Evolutionary conservation across 2,329 filamentous ascomycete species (phyloP).

Genomic region (Aspergillus amoenus): DNA sequence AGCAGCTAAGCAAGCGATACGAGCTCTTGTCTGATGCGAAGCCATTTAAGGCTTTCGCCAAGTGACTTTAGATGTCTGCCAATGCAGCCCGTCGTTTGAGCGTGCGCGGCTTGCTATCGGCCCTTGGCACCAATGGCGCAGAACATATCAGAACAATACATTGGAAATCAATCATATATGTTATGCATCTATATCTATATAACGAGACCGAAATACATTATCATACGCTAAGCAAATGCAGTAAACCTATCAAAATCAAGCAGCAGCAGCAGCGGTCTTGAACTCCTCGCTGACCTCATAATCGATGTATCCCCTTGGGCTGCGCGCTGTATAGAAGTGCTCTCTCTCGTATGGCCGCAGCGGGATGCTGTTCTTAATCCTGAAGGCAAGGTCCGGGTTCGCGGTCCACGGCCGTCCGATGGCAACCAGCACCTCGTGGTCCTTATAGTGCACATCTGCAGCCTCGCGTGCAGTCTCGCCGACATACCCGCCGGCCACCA

Average conservation of each 20-base stretch:
- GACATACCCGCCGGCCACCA: slow-evolving; percentile 53
- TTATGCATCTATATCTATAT: not conserved
- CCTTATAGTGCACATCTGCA: slow-evolving; percentile 32
- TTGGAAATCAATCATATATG: too few species aligned
- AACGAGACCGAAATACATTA: not conserved
- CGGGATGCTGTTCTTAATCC: slow-evolving; percentile 38
- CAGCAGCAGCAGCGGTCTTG: slow-evolving; percentile 21
- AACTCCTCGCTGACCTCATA: slow-evolving; percentile 37
- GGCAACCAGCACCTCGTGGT: slow-evolving; percentile 33
- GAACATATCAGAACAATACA: not conserved
- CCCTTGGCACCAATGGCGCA: not conserved
- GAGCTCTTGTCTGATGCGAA: too few species aligned
- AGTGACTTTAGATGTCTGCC: too few species aligned
- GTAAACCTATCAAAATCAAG: slow-evolving; percentile 12
- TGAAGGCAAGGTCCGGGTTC: slow-evolving; percentile 48
- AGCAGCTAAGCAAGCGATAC: too few species aligned
- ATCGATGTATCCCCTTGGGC: slow-evolving; percentile 41
- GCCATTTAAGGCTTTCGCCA: too few species aligned
- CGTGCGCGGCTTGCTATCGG: not conserved
- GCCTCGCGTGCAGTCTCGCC: slow-evolving; percentile 40
- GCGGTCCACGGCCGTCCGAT: slow-evolving; percentile 47
- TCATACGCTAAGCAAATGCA: not conserved
- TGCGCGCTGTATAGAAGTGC: slow-evolving; percentile 41
- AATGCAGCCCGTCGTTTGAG: not conserved
- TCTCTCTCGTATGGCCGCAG: slow-evolving; percentile 41